Base-by-base conservation (phyloP, 768 basidiomycete genomes). In the Dioszegia hungarica region DNA sequence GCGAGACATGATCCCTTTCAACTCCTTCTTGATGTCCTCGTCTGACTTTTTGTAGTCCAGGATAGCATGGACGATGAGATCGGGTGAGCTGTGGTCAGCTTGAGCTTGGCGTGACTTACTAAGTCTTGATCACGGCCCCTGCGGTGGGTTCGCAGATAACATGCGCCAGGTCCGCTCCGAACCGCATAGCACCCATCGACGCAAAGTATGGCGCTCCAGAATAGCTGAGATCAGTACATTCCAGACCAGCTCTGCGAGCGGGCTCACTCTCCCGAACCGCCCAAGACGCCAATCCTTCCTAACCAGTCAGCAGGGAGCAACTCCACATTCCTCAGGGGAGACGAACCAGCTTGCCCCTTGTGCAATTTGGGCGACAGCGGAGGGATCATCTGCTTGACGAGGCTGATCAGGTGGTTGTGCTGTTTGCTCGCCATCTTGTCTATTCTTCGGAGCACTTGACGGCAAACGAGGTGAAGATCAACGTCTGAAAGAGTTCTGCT, bases 141-240 rank as follows among this genome's bases (percentile, higher is more conserved):
- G 95, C 94, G 0, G 84, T 85, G 0, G 94, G 94, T 5, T 93
- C 86, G 78, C 95, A 99, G 54, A 98, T 94, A 57, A 98, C 90
- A 80, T 98, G 95, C 22, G 93, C 92, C 20, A 97, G 81, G 76
- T 98, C 94, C 46, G 87, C 89, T 31, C 93, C 93, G 72, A 95
- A 82, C 63, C 90, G 83, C 61, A 94, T 81, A 1, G 92, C 89
- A 2, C 93, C 86, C 66, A 95, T 90, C 33, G 90, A 85, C 3
- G 92, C 88, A 73, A 97, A 98, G 81, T 85, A 99, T 0, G 95
- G 95, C 19, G 95, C 95, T 15, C 95, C 95, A 0, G 93, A 89
- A 76, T 97, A 98, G 74, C 94, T 95, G 60, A 1, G 0, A 44
- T 56, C 36, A 43, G 31, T 5, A 43, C 46, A 47, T 15, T 4